Evolutionary conservation across 2,329 filamentous ascomycete genomes (phyloP), one percentile per base, ranked within the genome.

Genomic region (Alternaria viburni): DNA sequence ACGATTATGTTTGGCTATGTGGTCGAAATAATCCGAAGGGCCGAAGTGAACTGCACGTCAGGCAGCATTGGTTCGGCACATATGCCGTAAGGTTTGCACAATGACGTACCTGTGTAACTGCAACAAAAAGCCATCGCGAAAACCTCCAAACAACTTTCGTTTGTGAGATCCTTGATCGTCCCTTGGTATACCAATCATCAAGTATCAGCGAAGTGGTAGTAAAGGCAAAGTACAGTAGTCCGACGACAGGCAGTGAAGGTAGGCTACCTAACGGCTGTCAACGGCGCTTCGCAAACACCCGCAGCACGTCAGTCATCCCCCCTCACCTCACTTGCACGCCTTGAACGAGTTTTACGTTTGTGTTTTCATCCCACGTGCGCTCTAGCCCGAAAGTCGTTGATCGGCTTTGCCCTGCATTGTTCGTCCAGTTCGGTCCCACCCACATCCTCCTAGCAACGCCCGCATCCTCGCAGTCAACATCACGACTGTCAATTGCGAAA

Each of bases 51-150:
- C 13, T 17, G 30, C 19, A 5, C n/a, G 25, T 44, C 23, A 15
- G 50, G 45, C 25, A 51, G 21, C 17, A 25, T 13, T 2, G 13
- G 17, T 45, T 25, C 13, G n/a, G 32, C 30, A 30, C n/a, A 15
- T 55, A 26, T 43, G 44, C 19, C 13, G n/a, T 13, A 49, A 56
- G 49, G 52, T 43, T 19, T 46, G 45, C 44, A 36, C 49, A 45
- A 44, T 50, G 50, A 55, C 56, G 50, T 59, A 49, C 26, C 2
- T 51, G 50, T 45, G 60, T 47, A 21, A 62, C 56, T 21, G 13
- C 26, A 51, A 26, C 45, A 45, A 46, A 36, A 45, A 12, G 26
- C 19, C 45, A 26, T 19, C 21, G 52, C 32, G 6, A 44, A 19
- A 44, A 44, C 7, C 10, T 7, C 41, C 32, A 19, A 25, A 11